Percentiles rank a stretch among this genome's conserved stretches.
These are phyloP conservation scores for Lolium perenne DNA, from an alignment of 176 grass and related monocot genomes.

Conservation along the genomic window DNA sequence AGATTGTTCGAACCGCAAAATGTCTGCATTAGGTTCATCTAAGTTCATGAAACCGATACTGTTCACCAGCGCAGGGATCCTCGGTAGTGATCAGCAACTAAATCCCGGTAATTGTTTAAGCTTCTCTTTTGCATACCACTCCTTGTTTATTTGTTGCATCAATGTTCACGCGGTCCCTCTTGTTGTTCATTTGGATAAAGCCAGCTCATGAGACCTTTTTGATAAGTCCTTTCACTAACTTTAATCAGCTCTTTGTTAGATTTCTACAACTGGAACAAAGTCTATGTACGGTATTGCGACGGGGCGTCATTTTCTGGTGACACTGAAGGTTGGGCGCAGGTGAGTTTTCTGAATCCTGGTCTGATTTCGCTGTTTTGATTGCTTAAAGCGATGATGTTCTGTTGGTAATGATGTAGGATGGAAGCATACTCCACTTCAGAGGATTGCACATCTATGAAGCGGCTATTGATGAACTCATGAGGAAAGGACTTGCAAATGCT, in stretches of 20 bases:
- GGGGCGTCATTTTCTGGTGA: neutral
- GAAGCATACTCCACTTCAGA: conserved; percentile 50
- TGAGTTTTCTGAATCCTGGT: neutral
- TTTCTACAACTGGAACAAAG: conserved; percentile 18
- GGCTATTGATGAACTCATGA: conserved; percentile 61
- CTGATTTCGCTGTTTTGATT: neutral
- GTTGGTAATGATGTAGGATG: conserved; percentile 1
- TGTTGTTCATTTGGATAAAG: neutral
- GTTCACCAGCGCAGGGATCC: neutral
- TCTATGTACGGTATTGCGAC: neutral
- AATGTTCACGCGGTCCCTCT: neutral
- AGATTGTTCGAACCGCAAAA: conserved; percentile 14
- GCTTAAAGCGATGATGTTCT: neutral
- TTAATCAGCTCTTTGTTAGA: neutral
- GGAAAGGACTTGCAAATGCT: conserved; percentile 61
- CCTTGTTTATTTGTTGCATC: neutral
- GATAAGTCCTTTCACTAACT: neutral
- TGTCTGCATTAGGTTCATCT: neutral
- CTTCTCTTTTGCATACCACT: neutral
- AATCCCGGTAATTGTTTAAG: neutral
- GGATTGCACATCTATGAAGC: conserved; percentile 72
- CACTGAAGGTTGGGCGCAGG: neutral
- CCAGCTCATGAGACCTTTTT: neutral
- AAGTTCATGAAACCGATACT: neutral
- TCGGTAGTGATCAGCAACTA: neutral